Base-by-base conservation (phyloP, 768 basidiomycete genomes). In the button mushroom (Agaricus bisporus) region DNA sequence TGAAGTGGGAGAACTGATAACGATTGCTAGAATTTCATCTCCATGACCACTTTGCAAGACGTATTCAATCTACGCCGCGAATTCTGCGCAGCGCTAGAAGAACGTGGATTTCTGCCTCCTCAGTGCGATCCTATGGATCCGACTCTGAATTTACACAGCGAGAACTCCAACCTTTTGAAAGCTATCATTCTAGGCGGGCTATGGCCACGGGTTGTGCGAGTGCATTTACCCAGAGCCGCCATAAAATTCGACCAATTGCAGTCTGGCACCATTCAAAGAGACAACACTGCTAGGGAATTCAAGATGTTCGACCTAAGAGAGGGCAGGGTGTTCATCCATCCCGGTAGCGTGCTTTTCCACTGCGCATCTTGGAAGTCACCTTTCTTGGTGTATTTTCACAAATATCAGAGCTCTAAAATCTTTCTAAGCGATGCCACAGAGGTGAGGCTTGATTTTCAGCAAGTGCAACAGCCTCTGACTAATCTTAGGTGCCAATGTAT, bases 361-460 rank as follows among this genome's bases (percentile, higher is more conserved):
- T 80, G 80, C 50, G 74, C 81, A 20, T 74, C 74, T 36, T 92
- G 93, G 83, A 86, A 81, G 51, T 78, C 83, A 14, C 86, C 86
- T 2, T 92, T 92, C 68, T 62, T 95, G 43, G 80, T 84, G 8
- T 97, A 90, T 66, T 95, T 94, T 68, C 78, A 83, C 59, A 90
- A 91, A 65, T 81, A 85, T 51, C 73, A 80, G 73, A 91, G 92
- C 10, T 85, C 75, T 15, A 95, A 97, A 66, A 75, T 91, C 1
- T 97, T 88, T 67, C 62, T 98, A 58, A 77, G 91, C 41, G 93
- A 94, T 66, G 91, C 83, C 5, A 94, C 90, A 1, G 88, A 95
- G 78, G 91, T 91, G 54, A 47, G 76, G 29, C 15, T 12, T 6
- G 37, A 35, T 29, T 3, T 45, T 20, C 4, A 36, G 28, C n/a